Evolutionary conservation across 2,329 filamentous ascomycete species (phyloP), one percentile per base, ranked within the genome.

Genomic region (Exophiala xenobiotica): DNA sequence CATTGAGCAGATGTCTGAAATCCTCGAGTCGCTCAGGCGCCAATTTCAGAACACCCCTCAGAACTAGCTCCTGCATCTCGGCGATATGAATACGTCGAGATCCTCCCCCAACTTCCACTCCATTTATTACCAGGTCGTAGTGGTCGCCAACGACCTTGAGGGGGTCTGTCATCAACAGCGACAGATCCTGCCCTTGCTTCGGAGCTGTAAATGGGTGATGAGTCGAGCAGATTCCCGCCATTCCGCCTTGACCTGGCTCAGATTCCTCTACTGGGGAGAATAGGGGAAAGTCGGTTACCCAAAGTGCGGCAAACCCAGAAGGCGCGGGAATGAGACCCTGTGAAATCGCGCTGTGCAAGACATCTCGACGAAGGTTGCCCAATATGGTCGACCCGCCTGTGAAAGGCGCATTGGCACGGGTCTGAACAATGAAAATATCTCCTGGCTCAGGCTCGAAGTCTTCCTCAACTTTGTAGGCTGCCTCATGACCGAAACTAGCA

Each of bases 161-260:
- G 0, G 93, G 92, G 33, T 90, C 78, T 0, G 78, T 83, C 29
- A 83, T 75, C 1, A 97, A 80, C 0, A 89, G 70, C 31, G 90
- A 85, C 12, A 95, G 79, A 65, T 97, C 91, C 3, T 75, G 73
- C 0, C 78, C 69, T 0, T 82, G 82, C 27, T 88, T 82, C 0
- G 93, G 93, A 0, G 93, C 88, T 0, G 93, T 99, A 70, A 99
- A 99, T 0, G 93, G 93, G 67, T 99, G 93, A 65, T 99, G 93
- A 0, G 91, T 96, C 1, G 92, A 85, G 7, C 86, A 83, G 63
- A 97, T 83, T 3, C 91, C 90, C 0, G 90, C 83, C 1, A 76
- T 69, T 14, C 90, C 90, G 46, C 88, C 90, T 71, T 97, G 91
- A 1, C 90, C 90, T 0, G 88, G 87, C 40, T 87, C 74, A 9